Evolutionary conservation across 441 rosid species (phyloP).

Genomic region (Euphorbia corollata): DNA sequence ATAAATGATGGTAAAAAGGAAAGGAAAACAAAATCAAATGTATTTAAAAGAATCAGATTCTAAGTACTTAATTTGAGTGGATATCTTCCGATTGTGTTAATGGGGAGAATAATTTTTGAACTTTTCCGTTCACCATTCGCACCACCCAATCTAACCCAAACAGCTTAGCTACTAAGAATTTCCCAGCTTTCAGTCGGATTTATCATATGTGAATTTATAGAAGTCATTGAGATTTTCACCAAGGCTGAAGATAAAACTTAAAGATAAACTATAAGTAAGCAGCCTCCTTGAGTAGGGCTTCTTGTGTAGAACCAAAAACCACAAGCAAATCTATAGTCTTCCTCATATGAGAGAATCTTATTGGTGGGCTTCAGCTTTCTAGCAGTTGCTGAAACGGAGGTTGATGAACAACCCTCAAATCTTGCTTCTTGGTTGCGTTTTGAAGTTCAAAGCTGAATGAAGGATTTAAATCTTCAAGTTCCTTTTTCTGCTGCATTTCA

Average conservation of each 20-base stretch:
- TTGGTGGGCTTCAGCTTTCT: constrained; percentile 48
- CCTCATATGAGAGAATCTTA: constrained; percentile 44
- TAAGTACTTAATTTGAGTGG: constrained; percentile 11
- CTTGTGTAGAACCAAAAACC: constrained; percentile 28
- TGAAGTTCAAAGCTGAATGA: too few relatives aligned
- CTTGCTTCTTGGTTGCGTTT: constrained; percentile 43
- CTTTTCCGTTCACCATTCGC: constrained; percentile 11
- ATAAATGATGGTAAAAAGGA: background rate
- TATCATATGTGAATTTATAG: background rate
- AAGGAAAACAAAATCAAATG: background rate
- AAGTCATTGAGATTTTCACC: background rate
- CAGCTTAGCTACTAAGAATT: constrained; percentile 17
- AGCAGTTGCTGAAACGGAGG: constrained; percentile 45
- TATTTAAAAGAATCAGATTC: constrained; percentile 30
- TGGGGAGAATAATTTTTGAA: constrained; percentile 22
- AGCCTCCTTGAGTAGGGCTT: constrained; percentile 14
- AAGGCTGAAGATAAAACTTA: background rate
- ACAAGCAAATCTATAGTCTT: constrained; percentile 25
- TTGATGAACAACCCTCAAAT: constrained; percentile 38
- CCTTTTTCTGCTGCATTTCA: constrained; percentile 38
- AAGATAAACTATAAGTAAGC: constrained; percentile 4
- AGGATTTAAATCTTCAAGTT: constrained; percentile 49
- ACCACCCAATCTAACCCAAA: constrained; percentile 15
- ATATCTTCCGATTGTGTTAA: constrained; percentile 7
- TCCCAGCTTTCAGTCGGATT: constrained; percentile 27